Conservation (phyloP, 257 asterid genomes). For the Coffea eugenioides region DNA sequence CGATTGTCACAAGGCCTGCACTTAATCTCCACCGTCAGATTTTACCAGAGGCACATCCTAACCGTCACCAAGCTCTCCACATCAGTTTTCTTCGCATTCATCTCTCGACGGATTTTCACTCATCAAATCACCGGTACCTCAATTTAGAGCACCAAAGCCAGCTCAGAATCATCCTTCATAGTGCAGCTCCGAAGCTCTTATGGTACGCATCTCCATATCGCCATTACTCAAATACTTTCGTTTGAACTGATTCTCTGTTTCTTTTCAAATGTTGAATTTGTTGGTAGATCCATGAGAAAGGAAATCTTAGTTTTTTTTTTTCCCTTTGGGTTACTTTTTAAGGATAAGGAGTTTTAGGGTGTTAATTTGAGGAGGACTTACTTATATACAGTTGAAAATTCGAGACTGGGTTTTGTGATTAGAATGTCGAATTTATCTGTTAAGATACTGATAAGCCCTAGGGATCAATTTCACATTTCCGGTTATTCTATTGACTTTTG, state of each 20-base stretch:
- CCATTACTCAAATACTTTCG: not conserved
- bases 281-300: not conserved
- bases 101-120: not conserved
- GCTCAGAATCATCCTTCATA: constrained; percentile 21
- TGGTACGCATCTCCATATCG: constrained; percentile 32
- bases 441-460: not conserved
- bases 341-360: not conserved
- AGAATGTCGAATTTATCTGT: not conserved
- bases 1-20: constrained; percentile 16
- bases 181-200: constrained; percentile 23
- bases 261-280: not conserved
- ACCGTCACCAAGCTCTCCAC: constrained; percentile 13
- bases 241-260: no score
- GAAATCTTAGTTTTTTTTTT: not conserved
- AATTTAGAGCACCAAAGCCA: not conserved
- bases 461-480: not conserved
- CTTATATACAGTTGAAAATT: not conserved
- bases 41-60: constrained; percentile 15
- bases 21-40: constrained; percentile 19
- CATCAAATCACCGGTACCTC: not conserved
- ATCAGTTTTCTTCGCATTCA: not conserved
- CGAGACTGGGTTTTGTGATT: not conserved
- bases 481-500: not conserved
- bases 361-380: not conserved
- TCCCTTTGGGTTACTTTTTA: not conserved